phyloP scores from a whole-genome alignment of 1,284 basidiomycete genomes.

The Ceratobasidium theobromae region DNA sequence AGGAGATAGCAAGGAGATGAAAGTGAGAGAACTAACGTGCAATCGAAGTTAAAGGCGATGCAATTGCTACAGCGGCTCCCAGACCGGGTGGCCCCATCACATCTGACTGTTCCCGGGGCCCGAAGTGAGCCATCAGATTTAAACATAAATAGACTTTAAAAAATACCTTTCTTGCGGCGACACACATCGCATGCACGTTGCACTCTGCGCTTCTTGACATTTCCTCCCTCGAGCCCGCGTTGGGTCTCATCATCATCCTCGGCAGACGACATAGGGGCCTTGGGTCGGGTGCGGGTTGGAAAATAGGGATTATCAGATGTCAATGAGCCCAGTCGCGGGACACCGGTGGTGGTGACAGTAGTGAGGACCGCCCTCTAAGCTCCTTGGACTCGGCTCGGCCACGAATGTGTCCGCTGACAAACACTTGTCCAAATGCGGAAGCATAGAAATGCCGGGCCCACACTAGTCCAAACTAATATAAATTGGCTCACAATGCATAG shows the following conservation, averaged over 20 bases:
- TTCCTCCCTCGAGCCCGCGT: constrained; percentile 36
- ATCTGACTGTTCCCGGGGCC: constrained; percentile 31
- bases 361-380: no score
- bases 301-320: no score
- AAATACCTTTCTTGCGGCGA: constrained; percentile 64
- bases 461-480: not conserved
- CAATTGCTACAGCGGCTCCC: constrained; percentile 75
- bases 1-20: not conserved
- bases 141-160: not conserved
- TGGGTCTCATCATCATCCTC: constrained; percentile 50
- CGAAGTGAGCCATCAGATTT: not conserved
- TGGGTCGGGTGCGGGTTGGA: not conserved
- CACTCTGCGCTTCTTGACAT: constrained; percentile 26
- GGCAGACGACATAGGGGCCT: constrained; percentile 49
- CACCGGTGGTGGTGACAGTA: not conserved
- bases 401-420: not conserved
- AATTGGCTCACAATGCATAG: no score
- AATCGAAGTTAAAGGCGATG: constrained; percentile 67
- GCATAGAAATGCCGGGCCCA: not conserved
- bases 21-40: constrained; percentile 60
- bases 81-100: constrained; percentile 33
- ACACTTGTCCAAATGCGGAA: not conserved
- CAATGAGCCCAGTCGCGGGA: no score
- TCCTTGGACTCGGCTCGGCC: no score
- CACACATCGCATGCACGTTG: constrained; percentile 67